Conservation (phyloP, 208 protist genomes). For the Phytomonas sp. region DNA sequence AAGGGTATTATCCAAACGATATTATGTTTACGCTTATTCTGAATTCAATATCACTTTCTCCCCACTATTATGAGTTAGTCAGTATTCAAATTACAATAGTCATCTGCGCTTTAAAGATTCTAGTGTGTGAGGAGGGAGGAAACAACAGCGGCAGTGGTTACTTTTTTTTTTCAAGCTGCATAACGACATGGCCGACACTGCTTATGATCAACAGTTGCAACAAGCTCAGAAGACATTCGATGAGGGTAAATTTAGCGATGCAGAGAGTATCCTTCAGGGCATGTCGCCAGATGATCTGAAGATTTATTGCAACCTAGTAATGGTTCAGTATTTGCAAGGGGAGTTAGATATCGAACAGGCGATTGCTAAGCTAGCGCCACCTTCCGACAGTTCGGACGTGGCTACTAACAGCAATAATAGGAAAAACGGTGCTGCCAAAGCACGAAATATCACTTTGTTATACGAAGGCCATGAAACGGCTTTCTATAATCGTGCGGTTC, state of each 20-base stretch:
- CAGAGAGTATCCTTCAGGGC: conserved; percentile 44
- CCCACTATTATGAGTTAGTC: not conserved
- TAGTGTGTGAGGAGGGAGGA: not conserved
- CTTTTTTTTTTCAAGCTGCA: conserved; percentile 1
- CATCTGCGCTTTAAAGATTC: not conserved
- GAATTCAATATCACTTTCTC: conserved; percentile 7
- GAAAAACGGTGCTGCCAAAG: conserved; percentile 18
- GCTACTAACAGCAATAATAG: conserved; percentile 11
- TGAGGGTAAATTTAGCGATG: conserved; percentile 50
- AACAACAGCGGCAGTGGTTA: not conserved
- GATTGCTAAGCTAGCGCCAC: conserved; percentile 19
- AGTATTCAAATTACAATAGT: conserved; percentile 2
- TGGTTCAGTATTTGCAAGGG: conserved; percentile 51
- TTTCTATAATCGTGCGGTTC: conserved; percentile 64
- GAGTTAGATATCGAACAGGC: conserved; percentile 53
- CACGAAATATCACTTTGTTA: conserved; percentile 28
- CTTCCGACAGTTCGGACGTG: conserved; percentile 15
- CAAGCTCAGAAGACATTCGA: conserved; percentile 62
- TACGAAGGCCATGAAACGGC: conserved; percentile 82
- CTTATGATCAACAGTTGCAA: conserved; percentile 10
- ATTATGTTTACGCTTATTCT: conserved; percentile 1
- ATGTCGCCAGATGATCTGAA: conserved; percentile 72
- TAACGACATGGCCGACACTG: not conserved
- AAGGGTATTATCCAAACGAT: conserved; percentile 3
- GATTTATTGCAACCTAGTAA: conserved; percentile 74